phyloP scores from a whole-genome alignment of 1,139 yeast genomes.

The Diutina ranongensis region DNA sequence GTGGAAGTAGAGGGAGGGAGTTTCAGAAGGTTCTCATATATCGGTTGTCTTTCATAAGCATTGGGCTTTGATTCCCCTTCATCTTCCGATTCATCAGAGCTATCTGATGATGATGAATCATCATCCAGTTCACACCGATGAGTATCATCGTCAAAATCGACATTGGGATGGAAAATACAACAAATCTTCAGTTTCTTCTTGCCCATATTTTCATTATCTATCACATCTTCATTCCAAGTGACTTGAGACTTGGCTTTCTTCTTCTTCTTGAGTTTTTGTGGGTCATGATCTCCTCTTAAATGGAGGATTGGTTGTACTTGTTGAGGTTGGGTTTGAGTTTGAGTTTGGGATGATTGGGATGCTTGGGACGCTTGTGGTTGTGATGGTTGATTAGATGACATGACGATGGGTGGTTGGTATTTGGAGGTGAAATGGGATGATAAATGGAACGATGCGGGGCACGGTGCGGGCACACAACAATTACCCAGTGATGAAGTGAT shows the following conservation, averaged over 20 bases:
- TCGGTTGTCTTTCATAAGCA: constrained; percentile 69
- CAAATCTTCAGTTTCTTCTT: constrained; percentile 90
- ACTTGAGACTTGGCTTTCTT: constrained; percentile 34
- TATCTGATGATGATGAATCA: constrained; percentile 11
- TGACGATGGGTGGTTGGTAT: too few species aligned
- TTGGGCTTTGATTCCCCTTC: constrained; percentile 35
- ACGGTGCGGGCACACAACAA: too few species aligned
- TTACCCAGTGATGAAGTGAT: too few species aligned
- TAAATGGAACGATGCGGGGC: too few species aligned
- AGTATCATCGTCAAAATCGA: constrained; percentile 42
- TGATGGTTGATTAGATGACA: too few species aligned
- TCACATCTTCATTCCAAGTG: constrained; percentile 73
- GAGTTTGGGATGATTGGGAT: background rate
- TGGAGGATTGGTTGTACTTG: background rate
- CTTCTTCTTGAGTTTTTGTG: background rate
- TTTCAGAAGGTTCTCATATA: constrained; percentile 29
- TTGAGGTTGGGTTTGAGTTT: background rate
- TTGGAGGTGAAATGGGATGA: too few species aligned
- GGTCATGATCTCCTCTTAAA: background rate
- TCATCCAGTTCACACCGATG: constrained; percentile 8
- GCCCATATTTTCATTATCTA: constrained; percentile 82
- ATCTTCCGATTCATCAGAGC: constrained; percentile 20
- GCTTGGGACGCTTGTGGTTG: too few species aligned
- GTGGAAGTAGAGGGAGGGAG: background rate
- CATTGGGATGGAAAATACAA: constrained; percentile 83